phyloP scores from a whole-genome alignment of 352 stramenopile species.

The Globisporangium radiosum region DNA sequence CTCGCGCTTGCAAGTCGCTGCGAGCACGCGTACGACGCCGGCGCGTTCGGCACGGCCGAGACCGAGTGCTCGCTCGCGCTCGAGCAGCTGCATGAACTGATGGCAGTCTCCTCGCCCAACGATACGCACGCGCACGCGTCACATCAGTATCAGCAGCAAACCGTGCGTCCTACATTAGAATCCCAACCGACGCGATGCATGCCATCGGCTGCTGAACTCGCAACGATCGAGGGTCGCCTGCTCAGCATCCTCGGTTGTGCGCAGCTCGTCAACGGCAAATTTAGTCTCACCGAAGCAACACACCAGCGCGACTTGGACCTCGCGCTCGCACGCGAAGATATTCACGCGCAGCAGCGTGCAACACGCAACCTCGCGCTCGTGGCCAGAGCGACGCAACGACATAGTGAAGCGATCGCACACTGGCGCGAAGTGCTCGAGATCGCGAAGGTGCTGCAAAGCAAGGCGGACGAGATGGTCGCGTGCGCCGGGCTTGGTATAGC shows the following conservation, averaged over 20 bases:
- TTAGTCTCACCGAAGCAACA: conserved; percentile 26
- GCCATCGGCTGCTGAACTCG: conserved; percentile 17
- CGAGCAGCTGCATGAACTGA: conserved; percentile 19
- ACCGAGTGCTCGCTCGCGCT: conserved; percentile 31
- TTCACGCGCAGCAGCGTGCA: conserved; percentile 41
- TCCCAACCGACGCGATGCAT: too few relatives aligned
- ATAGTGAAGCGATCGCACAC: conserved; percentile 36
- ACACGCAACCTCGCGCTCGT: conserved; percentile 47
- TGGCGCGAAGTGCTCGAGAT: conserved; percentile 52
- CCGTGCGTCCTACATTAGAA: too few relatives aligned
- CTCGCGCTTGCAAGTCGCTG: conserved; percentile 24
- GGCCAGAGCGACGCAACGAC: conserved; percentile 21
- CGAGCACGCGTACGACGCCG: conserved; percentile 31
- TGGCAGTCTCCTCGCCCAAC: neutral
- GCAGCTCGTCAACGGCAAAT: conserved; percentile 40
- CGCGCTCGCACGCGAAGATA: conserved; percentile 42
- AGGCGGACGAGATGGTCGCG: conserved; percentile 32
- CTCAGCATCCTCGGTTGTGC: conserved; percentile 38
- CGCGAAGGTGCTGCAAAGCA: conserved; percentile 28
- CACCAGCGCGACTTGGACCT: conserved; percentile 47
- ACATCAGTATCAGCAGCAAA: conserved; percentile 11
- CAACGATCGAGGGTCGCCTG: conserved; percentile 36
- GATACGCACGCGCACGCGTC: conserved; percentile 2
- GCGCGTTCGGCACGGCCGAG: conserved; percentile 36
- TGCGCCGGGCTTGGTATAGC: conserved; percentile 38